Evolutionary conservation across 371 early-diverging fungal species (phyloP), one percentile per base, ranked within the genome.

Genomic region (Apophysomyces variabilis): DNA sequence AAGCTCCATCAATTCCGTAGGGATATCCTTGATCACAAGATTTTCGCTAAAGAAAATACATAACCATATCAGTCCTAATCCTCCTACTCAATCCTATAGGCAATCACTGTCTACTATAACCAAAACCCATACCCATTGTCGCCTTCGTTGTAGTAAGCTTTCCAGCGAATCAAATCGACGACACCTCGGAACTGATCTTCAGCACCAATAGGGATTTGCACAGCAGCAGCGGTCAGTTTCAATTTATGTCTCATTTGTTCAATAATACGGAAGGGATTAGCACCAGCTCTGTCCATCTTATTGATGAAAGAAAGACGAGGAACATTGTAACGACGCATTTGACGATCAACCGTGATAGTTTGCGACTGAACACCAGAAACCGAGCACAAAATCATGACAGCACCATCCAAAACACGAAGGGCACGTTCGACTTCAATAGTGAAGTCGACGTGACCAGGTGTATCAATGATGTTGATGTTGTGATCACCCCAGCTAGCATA

Each of bases 261-360:
- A 66, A 97, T 87, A 39, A 97, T 93, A 70, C 95, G 90, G 82
- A 84, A 88, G 0, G 98, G 97, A 71, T 98, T 97, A 13, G 98
- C 94, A 67, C 98, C 98, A 58, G 95, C 92, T 75, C 93, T 88
- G 80, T 95, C 95, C 92, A 94, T 90, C 85, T 94, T 95, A 87
- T 94, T 95, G 70, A 96, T 89, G 65, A 95, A 94, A 58, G 90
- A 90, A 65, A 93, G 90, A 69, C 96, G 88, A 11, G 95, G 95
- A 43, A 95, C 92, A 67, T 88, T 87, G 76, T 95, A 94, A 64
- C 94, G 89, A 80, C 90, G 91, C 95, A 93, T 94, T 74, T 95
- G 95, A 67, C 94, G 91, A 78, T 96, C 97, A 32, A 99, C 98
- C 9, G 98, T 99, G 66, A 96, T 96, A 21, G 98, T 98, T 86